Base-by-base conservation (phyloP, 2,329 filamentous ascomycete species). In the Dactylellina parvicollis region DNA sequence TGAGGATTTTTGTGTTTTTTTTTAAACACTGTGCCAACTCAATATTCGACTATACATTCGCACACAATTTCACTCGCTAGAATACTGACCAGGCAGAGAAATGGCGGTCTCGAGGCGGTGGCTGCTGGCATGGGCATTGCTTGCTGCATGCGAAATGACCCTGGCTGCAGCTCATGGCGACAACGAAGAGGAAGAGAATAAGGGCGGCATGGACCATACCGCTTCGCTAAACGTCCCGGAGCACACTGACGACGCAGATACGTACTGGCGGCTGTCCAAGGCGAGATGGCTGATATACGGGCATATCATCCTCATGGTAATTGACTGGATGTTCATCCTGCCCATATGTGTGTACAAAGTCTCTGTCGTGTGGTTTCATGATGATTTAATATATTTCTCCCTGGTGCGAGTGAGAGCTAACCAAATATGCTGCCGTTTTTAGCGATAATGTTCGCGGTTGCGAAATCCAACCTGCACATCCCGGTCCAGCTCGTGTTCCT, bases 391-490 rank as follows among this genome's bases (percentile, higher is more conserved):
- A 60, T 32, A 62, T 49, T 57, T 38, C 20, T 26, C 22, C 47
- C 44, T 34, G 22, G n/a, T 28, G 62, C 74, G 26, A 72, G 36
- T 14, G 16, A 10, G 16, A 40, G 2, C 26, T 52, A 32, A 24
- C 14, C 14, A 16, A 2, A 44, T 56, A 79, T 78, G 78, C 75
- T 75, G 64, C 76, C 75, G 66, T 74, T 74, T 47, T 5, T 77
- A 95, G 92, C 87, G 76, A 89, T 96, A 52, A 92, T 97, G 88
- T 84, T 98, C 75, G 96, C 92, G 62, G 84, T 96, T 75, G 89
- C 90, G 34, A 87, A 87, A 73, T 97, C 93, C 44, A 86, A 90
- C 75, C 88, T 90, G 77, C 89, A 89, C 0, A 83, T 96, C 1
- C 83, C 85, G 0, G 81, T 84, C 0, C 93, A 96, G 78, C 85